Evolutionary conservation across 106 monocot species (phyloP), one percentile per base, ranked within the genome.

Genomic region (Hemerocallis citrina): DNA sequence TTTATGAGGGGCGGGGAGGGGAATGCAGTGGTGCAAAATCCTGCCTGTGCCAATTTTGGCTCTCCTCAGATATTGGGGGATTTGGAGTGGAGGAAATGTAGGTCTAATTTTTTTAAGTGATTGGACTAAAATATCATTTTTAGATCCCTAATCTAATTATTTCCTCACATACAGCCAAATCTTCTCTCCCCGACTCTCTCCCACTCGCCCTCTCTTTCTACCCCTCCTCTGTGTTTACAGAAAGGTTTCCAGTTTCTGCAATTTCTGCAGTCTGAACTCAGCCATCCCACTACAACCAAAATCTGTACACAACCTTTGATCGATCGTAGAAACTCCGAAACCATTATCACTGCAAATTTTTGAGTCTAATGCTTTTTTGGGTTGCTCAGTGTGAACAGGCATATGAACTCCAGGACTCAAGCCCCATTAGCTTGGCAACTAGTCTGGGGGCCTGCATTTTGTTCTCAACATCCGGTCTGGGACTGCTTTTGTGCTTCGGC

Each of bases 401-500:
- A 86, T 81, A n/a, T n/a, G n/a, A n/a, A n/a, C n/a, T n/a, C n/a
- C n/a, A n/a, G 8, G 86, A 78, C 22, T 95, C 95, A 17, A 95
- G 75, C 12, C 95, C 95, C 95, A 95, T 95, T 17, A 95, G 81
- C 27, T 89, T 68, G 15, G 95, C 89, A 25, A 95, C 86, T 27
- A 95, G 36, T 0, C 83, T 63, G 7, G 95, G 86, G 2, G 77
- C 27, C 32, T 55, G 33, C 71, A 64, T 82, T 44, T 56, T 42
- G 37, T 34, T 54, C n/a, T 56, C 58, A 23, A 31, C 7, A 24
- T 13, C 39, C 23, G 21, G 55, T 15, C 62, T 63, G 6, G 34
- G 39, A 22, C 24, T 45, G 7, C 44, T 13, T 31, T 75, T 68
- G 59, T 71, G 72, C 16, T n/a, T 45, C 17, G 78, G 84, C 36